Evolutionary conservation across 306 rosid species (phyloP), one percentile per base, ranked within the genome.

Genomic region (Ammopiptanthus mongolicus): DNA sequence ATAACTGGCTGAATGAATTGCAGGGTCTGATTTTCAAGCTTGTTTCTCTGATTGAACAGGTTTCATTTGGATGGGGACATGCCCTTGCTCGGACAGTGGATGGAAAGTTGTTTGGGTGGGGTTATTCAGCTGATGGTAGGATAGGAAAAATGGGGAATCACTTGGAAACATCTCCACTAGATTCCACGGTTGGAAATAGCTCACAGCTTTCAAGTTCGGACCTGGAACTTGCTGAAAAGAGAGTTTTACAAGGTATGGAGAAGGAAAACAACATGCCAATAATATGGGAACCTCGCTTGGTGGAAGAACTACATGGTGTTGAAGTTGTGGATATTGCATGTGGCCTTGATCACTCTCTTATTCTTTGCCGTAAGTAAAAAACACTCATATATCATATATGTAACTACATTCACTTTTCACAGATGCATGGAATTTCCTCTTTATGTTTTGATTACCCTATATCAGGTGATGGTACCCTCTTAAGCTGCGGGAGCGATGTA

Each of bases 21-120:
- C 0, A 6, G 8, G 2, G 15, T 21, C 12, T 0, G 37, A 42
- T 29, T 58, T 59, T 25, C 9, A 15, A 33, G 19, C 14, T 62
- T 75, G 41, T 42, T 33, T 73, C 73, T 80, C 46, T 74, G 22
- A 11, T 17, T 83, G 85, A 77, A 44, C 75, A 91, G 98, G 91
- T 90, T 18, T 79, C 97, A 33, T 92, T 91, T 75, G 97, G 98
- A 69, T 95, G 98, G 97, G 98, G 98, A 52, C 97, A 95, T 62
- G 94, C 95, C 44, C 93, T 91, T 75, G 97, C 97, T 14, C 79
- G 23, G 18, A 95, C 91, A 11, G 81, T 79, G 80, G 93, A 91
- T 71, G 98, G 98, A 15, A 95, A 88, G 73, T 75, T 95, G 70
- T 95, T 87, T 80, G 97, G 91, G 5, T 95, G 98, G 98, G 97